Evolutionary conservation across 768 basidiomycete genomes (phyloP), one percentile per base, ranked within the genome.

Genomic region (Tylopilus sp.): DNA sequence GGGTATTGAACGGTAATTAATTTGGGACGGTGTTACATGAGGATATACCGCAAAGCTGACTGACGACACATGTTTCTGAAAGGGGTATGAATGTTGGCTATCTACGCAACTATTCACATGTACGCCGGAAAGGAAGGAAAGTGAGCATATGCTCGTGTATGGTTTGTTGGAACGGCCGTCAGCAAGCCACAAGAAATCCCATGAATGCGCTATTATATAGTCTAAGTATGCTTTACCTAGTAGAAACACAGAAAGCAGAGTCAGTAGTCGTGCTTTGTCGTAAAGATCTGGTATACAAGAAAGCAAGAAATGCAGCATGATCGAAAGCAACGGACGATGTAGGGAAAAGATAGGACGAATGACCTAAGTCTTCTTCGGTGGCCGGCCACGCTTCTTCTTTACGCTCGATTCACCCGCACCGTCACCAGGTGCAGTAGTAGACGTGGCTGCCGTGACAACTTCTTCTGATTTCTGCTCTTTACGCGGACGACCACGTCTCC

Each of bases 331-430:
- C 16, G 53, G 55, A 56, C 53, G 54, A 60, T 38, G 53, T 33
- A 52, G 31, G 53, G 43, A 34, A 29, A 45, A 12, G 43, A 53
- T 48, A 42, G 36, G 45, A 45, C 16, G 29, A n/a, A 29, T 36
- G 55, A 53, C 49, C 36, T 63, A 71, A 31, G 58, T 37, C 61
- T 72, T 71, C 69, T 77, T 77, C 56, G 85, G 80, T 62, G 87
- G 88, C 63, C 87, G 79, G 49, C 87, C 86, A 57, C 87, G 77
- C 74, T 84, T 89, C 79, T 79, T 87, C 78, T 83, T 83, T 52
- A 70, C 61, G 62, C 72, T 73, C 54, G 82, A 59, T 63, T 85
- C 85, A 36, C 74, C 72, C 33, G 59, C 65, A 53, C 76, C 72
- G 44, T 73, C 75, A 11, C 70, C 76, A 55, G 67, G 59, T 21